Percentiles rank a stretch among this genome's conserved stretches.
Evolutionary conservation across 805 yeast species (phyloP).

Genomic region (Lipomyces orientalis): DNA sequence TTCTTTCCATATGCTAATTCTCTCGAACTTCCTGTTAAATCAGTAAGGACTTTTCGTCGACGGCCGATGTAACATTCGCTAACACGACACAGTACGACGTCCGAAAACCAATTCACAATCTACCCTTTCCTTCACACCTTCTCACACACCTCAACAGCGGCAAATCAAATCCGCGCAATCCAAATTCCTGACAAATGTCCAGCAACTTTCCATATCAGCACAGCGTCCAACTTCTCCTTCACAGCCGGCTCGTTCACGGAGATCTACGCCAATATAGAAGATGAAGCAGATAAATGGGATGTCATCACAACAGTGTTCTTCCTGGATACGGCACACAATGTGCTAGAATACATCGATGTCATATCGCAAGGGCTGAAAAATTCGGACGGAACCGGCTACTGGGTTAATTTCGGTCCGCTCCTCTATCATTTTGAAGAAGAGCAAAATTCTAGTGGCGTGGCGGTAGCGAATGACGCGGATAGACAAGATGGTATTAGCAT

Average conservation of each 20-base stretch:
- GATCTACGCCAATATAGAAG: constrained; percentile 47
- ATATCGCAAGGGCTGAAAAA: constrained; percentile 53
- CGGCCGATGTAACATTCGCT: constrained; percentile 44
- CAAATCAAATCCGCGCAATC: constrained; percentile 59
- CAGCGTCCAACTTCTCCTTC: constrained; percentile 30
- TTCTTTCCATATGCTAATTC: constrained; percentile 74
- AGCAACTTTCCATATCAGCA: constrained; percentile 1
- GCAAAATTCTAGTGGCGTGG: constrained; percentile 3
- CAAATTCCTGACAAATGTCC: constrained; percentile 48
- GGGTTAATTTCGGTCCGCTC: constrained; percentile 94
- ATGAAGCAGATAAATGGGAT: constrained; percentile 45
- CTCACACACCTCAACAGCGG: constrained; percentile 61
- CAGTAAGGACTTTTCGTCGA: constrained; percentile 62
- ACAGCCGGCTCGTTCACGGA: constrained; percentile 67
- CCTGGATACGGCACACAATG: constrained; percentile 89
- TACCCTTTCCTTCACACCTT: constrained; percentile 61
- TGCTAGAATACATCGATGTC: constrained; percentile 74
- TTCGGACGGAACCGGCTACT: constrained; percentile 51
- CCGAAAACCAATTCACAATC: constrained; percentile 29
- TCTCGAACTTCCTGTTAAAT: constrained; percentile 47
- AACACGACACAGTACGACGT: constrained; percentile 15
- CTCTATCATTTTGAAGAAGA: constrained; percentile 72
- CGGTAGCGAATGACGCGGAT: neutral
- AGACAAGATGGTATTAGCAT: constrained; percentile 59
- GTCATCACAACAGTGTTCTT: constrained; percentile 64